These are phyloP conservation scores for Setomelanomma holmii DNA, from an alignment of 2,329 filamentous ascomycete genomes.

Conservation along the genomic window DNA sequence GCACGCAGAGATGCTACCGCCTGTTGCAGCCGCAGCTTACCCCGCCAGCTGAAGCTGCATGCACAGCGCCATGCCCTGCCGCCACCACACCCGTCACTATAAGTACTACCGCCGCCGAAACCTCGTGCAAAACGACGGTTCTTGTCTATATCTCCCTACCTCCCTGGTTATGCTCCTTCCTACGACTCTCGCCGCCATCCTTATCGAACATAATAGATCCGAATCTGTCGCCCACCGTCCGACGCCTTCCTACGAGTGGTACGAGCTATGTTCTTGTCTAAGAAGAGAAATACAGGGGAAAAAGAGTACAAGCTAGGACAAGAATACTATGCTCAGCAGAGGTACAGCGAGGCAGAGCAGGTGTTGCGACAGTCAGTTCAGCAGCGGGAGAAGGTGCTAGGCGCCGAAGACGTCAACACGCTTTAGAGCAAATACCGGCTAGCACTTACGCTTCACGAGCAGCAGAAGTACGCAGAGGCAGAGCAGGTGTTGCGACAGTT, in stretches of 20 bases:
- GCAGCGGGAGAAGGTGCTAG: not conserved
- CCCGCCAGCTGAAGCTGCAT: not conserved
- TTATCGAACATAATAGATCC: not conserved
- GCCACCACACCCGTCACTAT: not conserved
- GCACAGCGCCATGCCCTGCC: not conserved
- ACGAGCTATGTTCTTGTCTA: not conserved
- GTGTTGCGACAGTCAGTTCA: not conserved
- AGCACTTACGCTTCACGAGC: constrained; percentile 2
- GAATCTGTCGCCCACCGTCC: not conserved
- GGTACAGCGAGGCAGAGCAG: constrained; percentile 1
- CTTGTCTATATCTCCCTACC: not conserved
- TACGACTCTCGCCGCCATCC: not conserved
- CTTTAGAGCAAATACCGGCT: constrained; percentile 2
- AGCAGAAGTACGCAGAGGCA: constrained; percentile 9
- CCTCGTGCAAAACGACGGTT: not conserved
- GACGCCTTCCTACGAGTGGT: constrained; percentile 4
- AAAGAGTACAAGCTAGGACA: not conserved
- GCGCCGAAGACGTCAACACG: not conserved
- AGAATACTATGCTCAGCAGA: not conserved
- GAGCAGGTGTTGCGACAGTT: not conserved
- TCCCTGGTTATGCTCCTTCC: not conserved
- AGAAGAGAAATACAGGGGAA: not conserved
- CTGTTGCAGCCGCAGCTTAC: not conserved
- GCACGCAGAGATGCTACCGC: not conserved
- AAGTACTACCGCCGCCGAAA: not conserved